Base-by-base conservation (phyloP, 371 early-diverging fungal genomes). In the Parasitella parasitica region DNA sequence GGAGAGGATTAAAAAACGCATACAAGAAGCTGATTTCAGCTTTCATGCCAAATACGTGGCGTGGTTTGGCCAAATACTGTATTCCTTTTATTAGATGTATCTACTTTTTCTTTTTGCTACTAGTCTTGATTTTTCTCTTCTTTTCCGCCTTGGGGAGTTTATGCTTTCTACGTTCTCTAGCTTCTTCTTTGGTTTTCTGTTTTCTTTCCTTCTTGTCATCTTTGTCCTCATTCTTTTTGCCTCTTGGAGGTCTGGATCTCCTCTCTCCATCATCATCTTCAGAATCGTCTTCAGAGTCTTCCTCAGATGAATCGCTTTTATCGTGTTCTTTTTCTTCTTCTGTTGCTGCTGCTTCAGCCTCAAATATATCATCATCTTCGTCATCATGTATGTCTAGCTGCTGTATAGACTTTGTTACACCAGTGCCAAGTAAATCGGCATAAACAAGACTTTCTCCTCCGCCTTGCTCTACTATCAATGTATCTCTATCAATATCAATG, bases 91-190 rank as follows among this genome's bases (percentile, higher is more conserved):
- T 48, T 46, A 8, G 2, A 6, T 46, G 8, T 35, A n/a, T 48
- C 54, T 66, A 61, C 54, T 66, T 61, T 61, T 84, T 86, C 77
- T 81, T 85, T 38, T 80, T 76, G 16, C 83, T 77, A 11, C 85
- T 83, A n/a, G 73, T 66, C 65, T 93, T 90, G 63, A 89, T 83
- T 70, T 91, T 92, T 64, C 94, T 82, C 76, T 97, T 97, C 82
- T 98, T 97, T 64, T 94, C 96, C 3, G 94, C 86, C 77, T 98
- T 98, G 24, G 95, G 95, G 15, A 96, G 86, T 81, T 98, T 98
- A 64, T 84, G 88, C 72, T 95, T 94, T 71, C 98, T 85, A 67
- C 90, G 89, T 68, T 95, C 95, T 38, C 94, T 86, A 48, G 91
- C 92, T 54, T 87, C 94, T 58, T 95, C 96, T 75, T 96, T 98